These are phyloP conservation scores for Boletus rubescentipes DNA, from an alignment of 768 basidiomycete species.

Conservation along the genomic window DNA sequence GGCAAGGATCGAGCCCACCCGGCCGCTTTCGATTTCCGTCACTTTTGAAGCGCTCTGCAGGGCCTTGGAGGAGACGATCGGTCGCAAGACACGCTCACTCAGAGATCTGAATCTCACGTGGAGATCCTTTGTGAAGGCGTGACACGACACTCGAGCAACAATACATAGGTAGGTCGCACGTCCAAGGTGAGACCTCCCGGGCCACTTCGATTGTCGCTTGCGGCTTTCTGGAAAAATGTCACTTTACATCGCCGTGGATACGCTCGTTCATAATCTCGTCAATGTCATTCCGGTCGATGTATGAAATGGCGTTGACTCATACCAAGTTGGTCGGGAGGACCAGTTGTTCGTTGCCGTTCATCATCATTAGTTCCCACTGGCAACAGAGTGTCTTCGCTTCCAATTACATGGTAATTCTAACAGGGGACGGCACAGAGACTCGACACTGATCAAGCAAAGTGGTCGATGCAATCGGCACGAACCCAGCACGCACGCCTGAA, in stretches of 20 bases:
- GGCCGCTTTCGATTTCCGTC: no score
- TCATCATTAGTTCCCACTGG: not conserved
- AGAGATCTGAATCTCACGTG: no score
- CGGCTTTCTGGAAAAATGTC: not conserved
- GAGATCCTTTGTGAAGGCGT: no score
- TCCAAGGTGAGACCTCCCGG: no score
- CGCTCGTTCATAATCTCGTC: not conserved
- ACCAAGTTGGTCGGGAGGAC: not conserved
- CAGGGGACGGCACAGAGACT: conserved; percentile 2
- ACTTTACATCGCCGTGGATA: not conserved
- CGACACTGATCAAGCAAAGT: not conserved
- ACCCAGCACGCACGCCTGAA: no score
- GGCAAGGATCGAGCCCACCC: no score
- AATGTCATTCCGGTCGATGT: not conserved
- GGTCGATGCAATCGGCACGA: no score
- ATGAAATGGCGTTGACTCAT: not conserved
- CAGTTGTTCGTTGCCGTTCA: not conserved
- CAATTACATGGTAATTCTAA: not conserved
- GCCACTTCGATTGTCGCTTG: not conserved
- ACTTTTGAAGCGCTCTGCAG: no score
- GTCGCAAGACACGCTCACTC: no score
- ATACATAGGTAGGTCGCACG: no score
- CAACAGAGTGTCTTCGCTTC: not conserved
- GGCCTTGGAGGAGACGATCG: no score
- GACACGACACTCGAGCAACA: no score